phyloP scores from a whole-genome alignment of 2,329 filamentous ascomycete genomes.

The Metarhizium brunneum region DNA sequence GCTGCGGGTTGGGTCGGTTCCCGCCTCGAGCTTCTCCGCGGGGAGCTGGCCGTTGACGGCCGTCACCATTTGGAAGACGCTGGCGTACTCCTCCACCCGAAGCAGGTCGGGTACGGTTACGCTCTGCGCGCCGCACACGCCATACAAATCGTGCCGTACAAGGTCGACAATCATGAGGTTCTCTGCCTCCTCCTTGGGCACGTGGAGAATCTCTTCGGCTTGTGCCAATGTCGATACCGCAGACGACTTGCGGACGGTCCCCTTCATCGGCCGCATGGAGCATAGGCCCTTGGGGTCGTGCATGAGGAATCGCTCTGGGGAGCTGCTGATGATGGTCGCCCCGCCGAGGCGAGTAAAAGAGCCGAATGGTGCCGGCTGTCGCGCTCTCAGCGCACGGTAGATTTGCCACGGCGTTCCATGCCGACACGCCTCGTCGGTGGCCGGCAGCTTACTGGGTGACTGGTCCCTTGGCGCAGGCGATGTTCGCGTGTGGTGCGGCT shows the following conservation, averaged over 20 bases:
- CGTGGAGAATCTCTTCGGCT: conserved; percentile 63
- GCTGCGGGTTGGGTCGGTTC: conserved; percentile 6
- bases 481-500: conserved; percentile 18
- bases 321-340: conserved; percentile 69
- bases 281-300: conserved; percentile 44
- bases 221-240: conserved; percentile 57
- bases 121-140: conserved; percentile 65
- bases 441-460: background rate
- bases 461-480: background rate
- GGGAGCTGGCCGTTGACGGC: conserved; percentile 66
- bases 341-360: conserved; percentile 66
- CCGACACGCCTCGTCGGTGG: background rate
- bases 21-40: conserved; percentile 5
- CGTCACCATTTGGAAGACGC: conserved; percentile 85
- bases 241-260: conserved; percentile 74
- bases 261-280: conserved; percentile 91
- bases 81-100: conserved; percentile 82
- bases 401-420: conserved; percentile 51
- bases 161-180: conserved; percentile 98
- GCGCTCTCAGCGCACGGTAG: conserved; percentile 58
- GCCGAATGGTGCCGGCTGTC: conserved; percentile 77
- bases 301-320: conserved; percentile 80
- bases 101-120: conserved; percentile 72
- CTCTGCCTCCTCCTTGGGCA: conserved; percentile 86
- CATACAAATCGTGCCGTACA: conserved; percentile 86